A percentile compares a stretch with the other conserved stretches of the same genome.
Conservation (phyloP, 2,329 filamentous ascomycete genomes). For the Arthrobotrys entomopaga region DNA sequence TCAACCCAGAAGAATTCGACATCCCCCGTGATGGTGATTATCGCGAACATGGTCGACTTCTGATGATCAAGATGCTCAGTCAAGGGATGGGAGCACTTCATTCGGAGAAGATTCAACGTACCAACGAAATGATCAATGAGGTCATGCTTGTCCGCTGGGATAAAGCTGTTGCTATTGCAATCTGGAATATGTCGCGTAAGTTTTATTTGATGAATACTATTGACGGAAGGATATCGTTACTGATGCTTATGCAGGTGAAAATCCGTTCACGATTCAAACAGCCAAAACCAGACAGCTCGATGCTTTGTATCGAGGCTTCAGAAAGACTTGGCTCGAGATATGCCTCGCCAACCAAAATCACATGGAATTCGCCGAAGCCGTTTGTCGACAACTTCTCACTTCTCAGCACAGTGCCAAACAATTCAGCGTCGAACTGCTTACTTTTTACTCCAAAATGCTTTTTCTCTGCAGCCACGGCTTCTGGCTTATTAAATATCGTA, state of each 20-base stretch:
- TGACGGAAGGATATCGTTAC: not conserved
- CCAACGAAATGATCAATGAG: slow-evolving; percentile 48
- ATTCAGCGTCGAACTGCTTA: slow-evolving; percentile 19
- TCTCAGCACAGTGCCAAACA: not conserved
- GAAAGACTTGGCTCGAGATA: slow-evolving; percentile 27
- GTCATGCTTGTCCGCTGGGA: slow-evolving; percentile 38
- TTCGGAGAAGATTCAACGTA: slow-evolving; percentile 29
- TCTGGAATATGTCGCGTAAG: slow-evolving; percentile 42
- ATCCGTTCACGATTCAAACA: slow-evolving; percentile 27
- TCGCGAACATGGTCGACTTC: slow-evolving; percentile 21
- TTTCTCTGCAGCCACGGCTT: slow-evolving; percentile 33
- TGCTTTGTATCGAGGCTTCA: slow-evolving; percentile 26
- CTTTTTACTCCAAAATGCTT: slow-evolving; percentile 28
- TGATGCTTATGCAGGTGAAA: slow-evolving; percentile 14
- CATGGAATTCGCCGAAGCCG: slow-evolving; percentile 42
- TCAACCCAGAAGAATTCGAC: slow-evolving; percentile 21
- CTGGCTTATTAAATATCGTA: slow-evolving; percentile 30
- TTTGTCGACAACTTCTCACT: slow-evolving; percentile 25
- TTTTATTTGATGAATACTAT: not conserved
- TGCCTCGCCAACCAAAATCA: slow-evolving; percentile 22
- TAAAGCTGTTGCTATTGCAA: slow-evolving; percentile 20
- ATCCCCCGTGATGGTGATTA: slow-evolving; percentile 30
- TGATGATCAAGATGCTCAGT: slow-evolving; percentile 47
- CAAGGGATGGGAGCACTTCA: slow-evolving; percentile 36
- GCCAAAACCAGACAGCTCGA: slow-evolving; percentile 25